These are phyloP conservation scores for Conoideocrella luteorostrata DNA, from an alignment of 2,329 filamentous ascomycete species.

Conservation along the genomic window DNA sequence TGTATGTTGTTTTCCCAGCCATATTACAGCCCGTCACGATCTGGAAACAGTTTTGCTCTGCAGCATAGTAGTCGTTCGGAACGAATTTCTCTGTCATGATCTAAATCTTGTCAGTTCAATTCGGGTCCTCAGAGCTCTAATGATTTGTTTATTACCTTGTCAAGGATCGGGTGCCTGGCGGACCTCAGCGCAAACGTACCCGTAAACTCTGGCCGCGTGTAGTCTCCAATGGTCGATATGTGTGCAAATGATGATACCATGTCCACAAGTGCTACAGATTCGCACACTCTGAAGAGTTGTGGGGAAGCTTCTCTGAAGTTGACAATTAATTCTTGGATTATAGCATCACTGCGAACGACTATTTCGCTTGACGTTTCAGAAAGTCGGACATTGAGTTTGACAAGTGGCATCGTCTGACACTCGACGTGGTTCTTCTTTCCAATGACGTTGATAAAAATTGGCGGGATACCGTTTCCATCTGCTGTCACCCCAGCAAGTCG, in stretches of 20 bases:
- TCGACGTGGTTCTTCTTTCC: constrained; percentile 70
- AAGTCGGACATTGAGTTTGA: constrained; percentile 75
- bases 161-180: constrained; percentile 72
- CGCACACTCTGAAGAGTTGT: constrained; percentile 74
- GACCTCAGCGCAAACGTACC: constrained; percentile 65
- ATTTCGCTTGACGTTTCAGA: constrained; percentile 78
- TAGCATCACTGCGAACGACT: constrained; percentile 71
- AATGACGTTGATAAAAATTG: constrained; percentile 70
- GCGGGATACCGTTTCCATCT: constrained; percentile 47
- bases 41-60: constrained; percentile 75
- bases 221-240: constrained; percentile 54
- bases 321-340: constrained; percentile 64
- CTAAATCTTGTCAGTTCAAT: constrained; percentile 20
- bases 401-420: constrained; percentile 77
- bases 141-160: constrained; percentile 43
- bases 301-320: constrained; percentile 67
- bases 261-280: constrained; percentile 80
- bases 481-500: constrained; percentile 60
- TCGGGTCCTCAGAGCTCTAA: constrained; percentile 7
- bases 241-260: constrained; percentile 77
- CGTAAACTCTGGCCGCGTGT: constrained; percentile 61
- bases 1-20: constrained; percentile 96
- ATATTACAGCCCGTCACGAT: constrained; percentile 96
- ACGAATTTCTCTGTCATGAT: constrained; percentile 64
- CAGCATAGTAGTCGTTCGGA: constrained; percentile 86